Base-by-base conservation (phyloP, 306 rosid genomes). In the Cucurbita pepo region DNA sequence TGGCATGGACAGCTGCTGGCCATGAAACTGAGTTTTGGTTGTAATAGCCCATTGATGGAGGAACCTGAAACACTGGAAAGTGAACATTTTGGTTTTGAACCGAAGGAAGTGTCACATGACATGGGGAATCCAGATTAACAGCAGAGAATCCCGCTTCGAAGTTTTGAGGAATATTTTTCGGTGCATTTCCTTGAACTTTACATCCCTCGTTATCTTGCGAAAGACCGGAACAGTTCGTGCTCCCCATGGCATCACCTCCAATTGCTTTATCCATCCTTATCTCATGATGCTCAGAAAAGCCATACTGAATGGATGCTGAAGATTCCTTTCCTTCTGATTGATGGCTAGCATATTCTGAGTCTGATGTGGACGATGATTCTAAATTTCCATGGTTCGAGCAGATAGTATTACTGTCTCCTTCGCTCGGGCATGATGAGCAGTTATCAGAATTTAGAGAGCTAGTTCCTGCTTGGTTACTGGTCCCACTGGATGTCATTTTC, bases 21-120 rank as follows among this genome's bases (percentile, higher is more conserved):
- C 99, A 94, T 60, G 99, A 84, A 72, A 89, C 91, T 56, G 95
- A 86, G 85, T 81, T 89, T 85, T 91, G 96, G 77, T 83, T 92
- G 77, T 88, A 95, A 87, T 82, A 95, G 78, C 89, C 85, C 88
- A 90, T 66, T 58, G 96, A 52, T 21, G 96, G 84, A 53, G 96
- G 86, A 82, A 85, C 82, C 62, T 86, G 99, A 75, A 86, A 89
- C 64, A 84, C 79, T 2, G 97, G 93, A 82, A 75, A 91, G 72
- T 84, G 97, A 51, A 89, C 65, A 73, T 82, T 89, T 56, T 82
- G 95, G 77, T 80, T 89, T 30, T 85, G 84, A 79, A 78, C 67
- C 0, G 85, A 80, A 3, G 91, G 81, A 82, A 85, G 80, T 77
- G 78, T 67, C 75, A 80, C 76, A 77, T 84, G 97, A 81, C 84